Conservation (phyloP, 768 basidiomycete species). For the Dictyophora rubrovolvata region DNA sequence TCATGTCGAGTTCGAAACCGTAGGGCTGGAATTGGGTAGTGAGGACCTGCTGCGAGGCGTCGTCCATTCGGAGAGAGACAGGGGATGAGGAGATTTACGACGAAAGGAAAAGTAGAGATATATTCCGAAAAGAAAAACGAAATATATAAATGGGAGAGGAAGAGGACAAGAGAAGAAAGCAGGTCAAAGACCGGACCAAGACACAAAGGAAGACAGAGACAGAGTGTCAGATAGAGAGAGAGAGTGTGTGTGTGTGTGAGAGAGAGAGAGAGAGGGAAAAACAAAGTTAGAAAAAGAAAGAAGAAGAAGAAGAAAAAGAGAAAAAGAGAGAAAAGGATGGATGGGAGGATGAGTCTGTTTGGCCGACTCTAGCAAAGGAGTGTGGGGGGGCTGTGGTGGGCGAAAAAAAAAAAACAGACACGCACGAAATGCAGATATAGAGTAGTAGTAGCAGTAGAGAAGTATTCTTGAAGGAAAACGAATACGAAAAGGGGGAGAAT, state of each 20-base stretch:
- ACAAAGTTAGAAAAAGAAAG: slow-evolving; percentile 7
- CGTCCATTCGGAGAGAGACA: slow-evolving; percentile 47
- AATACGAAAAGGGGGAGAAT: background rate
- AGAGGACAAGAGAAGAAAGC: slow-evolving; percentile 34
- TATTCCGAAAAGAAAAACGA: background rate
- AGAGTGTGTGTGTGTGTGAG: background rate
- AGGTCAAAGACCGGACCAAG: slow-evolving; percentile 2
- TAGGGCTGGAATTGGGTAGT: slow-evolving; percentile 60
- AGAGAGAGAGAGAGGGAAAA: background rate
- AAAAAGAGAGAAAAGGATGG: slow-evolving; percentile 7
- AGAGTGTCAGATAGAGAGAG: background rate
- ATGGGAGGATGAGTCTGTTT: background rate
- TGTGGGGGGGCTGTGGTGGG: slow-evolving; percentile 12
- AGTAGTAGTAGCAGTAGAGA: background rate
- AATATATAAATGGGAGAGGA: slow-evolving; percentile 16
- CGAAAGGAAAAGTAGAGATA: background rate
- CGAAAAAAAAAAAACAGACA: slow-evolving; percentile 12
- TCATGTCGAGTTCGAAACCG: slow-evolving; percentile 82
- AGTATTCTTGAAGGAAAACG: background rate
- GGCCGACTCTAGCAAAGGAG: slow-evolving; percentile 10
- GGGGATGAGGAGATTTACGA: slow-evolving; percentile 9
- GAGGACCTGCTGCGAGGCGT: slow-evolving; percentile 57
- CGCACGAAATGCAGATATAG: slow-evolving; percentile 10
- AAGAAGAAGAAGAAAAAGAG: slow-evolving; percentile 2
- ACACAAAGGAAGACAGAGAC: background rate